A percentile compares a stretch with the other conserved stretches of the same genome.
phyloP scores from a whole-genome alignment of 164 flowering plant genomes.

The Magnolia kwangsiensis region DNA sequence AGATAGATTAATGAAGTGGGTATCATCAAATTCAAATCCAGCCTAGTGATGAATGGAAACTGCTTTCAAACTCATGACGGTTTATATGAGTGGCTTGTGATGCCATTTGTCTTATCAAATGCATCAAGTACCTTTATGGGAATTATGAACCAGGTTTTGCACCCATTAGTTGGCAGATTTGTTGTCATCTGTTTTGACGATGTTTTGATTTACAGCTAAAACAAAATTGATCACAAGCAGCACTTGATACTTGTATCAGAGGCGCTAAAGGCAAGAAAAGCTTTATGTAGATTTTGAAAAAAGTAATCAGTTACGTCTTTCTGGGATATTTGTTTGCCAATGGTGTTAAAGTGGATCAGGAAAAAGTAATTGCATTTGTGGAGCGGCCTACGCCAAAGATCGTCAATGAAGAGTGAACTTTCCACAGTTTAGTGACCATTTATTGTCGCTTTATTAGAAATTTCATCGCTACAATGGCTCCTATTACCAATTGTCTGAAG shows the following conservation, averaged over 20 bases:
- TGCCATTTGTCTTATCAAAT: conserved; percentile 2
- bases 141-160: background rate
- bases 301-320: background rate
- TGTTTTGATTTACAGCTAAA: background rate
- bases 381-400: conserved; percentile 1
- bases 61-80: background rate
- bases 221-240: background rate
- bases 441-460: conserved; percentile 4
- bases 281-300: background rate
- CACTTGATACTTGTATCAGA: background rate
- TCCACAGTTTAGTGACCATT: conserved; percentile 11
- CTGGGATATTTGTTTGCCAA: background rate
- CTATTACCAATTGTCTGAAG: conserved; percentile 3
- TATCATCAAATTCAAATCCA: no score
- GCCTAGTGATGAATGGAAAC: no score
- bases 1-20: no score
- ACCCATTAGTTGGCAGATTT: background rate
- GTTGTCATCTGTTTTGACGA: conserved; percentile 2
- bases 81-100: background rate
- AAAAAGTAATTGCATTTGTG: conserved; percentile 4
- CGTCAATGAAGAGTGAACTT: background rate
- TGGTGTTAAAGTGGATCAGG: conserved; percentile 8
- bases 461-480: conserved; percentile 6
- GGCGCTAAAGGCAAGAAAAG: background rate
- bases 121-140: background rate